Evolutionary conservation across 2,329 filamentous ascomycete genomes (phyloP).

Genomic region (Chaetoscypha palmicola): DNA sequence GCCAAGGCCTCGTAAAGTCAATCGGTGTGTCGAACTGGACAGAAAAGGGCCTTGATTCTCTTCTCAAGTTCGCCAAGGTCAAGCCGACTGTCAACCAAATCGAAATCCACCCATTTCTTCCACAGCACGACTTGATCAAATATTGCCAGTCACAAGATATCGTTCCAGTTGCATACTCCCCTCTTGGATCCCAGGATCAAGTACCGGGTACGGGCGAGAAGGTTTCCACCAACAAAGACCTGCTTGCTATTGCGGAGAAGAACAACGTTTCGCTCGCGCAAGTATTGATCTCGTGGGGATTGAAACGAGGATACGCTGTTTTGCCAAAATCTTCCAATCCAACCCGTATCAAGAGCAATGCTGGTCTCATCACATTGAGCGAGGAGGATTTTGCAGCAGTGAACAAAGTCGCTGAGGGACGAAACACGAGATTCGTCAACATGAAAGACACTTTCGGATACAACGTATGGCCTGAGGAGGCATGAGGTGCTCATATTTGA

Average conservation of each 20-base stretch:
- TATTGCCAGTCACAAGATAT: conserved; percentile 63
- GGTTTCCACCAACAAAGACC: conserved; percentile 51
- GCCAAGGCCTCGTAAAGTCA: conserved; percentile 49
- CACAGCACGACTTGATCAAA: conserved; percentile 64
- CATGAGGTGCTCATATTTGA: background rate
- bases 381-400: conserved; percentile 53
- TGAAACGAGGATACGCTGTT: conserved; percentile 62
- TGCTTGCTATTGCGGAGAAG: conserved; percentile 59
- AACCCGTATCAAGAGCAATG: conserved; percentile 62
- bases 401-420: conserved; percentile 53
- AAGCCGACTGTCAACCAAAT: conserved; percentile 46
- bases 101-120: conserved; percentile 69
- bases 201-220: conserved; percentile 61
- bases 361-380: conserved; percentile 57
- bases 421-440: conserved; percentile 68
- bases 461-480: conserved; percentile 59
- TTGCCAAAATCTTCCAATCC: conserved; percentile 67
- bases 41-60: conserved; percentile 44
- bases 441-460: conserved; percentile 78
- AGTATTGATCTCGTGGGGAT: conserved; percentile 65
- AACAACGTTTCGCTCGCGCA: conserved; percentile 53
- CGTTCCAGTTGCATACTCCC: conserved; percentile 65
- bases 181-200: conserved; percentile 58
- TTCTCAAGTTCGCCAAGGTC: conserved; percentile 42
- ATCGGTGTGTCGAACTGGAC: conserved; percentile 58